Base-by-base conservation (phyloP, 306 rosid genomes). In the Alnus glutinosa region DNA sequence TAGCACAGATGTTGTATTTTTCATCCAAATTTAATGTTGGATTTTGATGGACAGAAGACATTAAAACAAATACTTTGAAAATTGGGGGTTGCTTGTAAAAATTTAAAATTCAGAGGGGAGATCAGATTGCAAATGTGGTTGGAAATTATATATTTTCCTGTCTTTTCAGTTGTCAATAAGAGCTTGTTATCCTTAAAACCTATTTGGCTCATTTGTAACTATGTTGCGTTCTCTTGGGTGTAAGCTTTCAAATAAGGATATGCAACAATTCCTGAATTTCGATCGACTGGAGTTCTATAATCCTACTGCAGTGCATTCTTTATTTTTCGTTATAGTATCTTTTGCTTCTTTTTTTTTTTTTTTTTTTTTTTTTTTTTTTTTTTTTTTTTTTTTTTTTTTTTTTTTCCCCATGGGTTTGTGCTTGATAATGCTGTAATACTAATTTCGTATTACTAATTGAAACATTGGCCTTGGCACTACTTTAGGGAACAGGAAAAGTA, bases 401-500 rank as follows among this genome's bases (percentile, higher is more conserved):
- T n/a, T 42, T 19, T 23, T 23, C 0, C 28, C 23, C 2, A 48
- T 15, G 71, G 71, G n/a, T 30, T 66, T 66, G 15, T 39, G 71
- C 71, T 67, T 78, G 59, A 37, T 44, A 46, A 54, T 50, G 71
- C 50, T 75, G 54, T 74, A 68, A 47, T 78, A 55, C 67, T 79
- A 44, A 73, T 75, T 79, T 47, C n/a, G 49, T 67, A 68, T 39
- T 78, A 62, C 67, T 80, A 62, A 19, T 72, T 87, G 63, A 77
- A 62, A 86, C 47, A 75, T 76, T 74, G 39, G 15, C 68, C 81
- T 81, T 71, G 32, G 19, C 59, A 55, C 59, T 72, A 58, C 77
- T 28, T 57, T 66, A 95, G 98, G 90, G 98, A 95, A 68, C 97
- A 90, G 81, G 92, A 86, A 77, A 75, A 85, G 61, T 95, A 91